These are phyloP conservation scores for Pouteria glomerata DNA, from an alignment of 148 eudicot species.

Conservation along the genomic window DNA sequence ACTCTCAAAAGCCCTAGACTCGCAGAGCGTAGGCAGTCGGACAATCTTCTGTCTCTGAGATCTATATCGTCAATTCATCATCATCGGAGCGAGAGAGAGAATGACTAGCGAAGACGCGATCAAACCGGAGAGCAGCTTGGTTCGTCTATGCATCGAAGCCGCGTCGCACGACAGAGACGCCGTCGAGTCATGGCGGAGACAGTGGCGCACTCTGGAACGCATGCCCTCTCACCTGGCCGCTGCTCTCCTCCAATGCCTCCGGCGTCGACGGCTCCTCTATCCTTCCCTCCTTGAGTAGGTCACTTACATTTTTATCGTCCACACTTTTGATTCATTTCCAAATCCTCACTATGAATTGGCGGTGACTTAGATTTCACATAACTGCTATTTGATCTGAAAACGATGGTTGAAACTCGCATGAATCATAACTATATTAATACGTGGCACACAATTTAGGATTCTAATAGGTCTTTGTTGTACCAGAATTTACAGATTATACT, in stretches of 20 bases:
- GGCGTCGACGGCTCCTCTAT: constrained; percentile 61
- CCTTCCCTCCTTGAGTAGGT: constrained; percentile 83
- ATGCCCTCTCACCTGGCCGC: constrained; percentile 67
- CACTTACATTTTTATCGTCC: not conserved
- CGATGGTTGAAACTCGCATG: not conserved
- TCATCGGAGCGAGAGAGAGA: not conserved
- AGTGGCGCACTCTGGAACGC: constrained; percentile 73
- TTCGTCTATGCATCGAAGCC: constrained; percentile 51
- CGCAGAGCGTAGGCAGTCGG: too few relatives aligned
- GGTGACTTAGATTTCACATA: not conserved
- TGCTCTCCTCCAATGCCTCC: constrained; percentile 64
- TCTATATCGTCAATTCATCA: too few relatives aligned
- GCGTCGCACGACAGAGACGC: constrained; percentile 48
- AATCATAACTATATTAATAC: not conserved
- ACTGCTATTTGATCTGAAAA: not conserved
- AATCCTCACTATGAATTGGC: not conserved
- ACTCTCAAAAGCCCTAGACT: too few relatives aligned
- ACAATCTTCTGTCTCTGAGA: too few relatives aligned
- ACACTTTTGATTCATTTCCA: not conserved
- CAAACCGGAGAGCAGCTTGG: constrained; percentile 36
- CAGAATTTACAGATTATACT: not conserved
- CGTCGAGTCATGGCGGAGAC: constrained; percentile 77
- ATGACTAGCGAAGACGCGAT: constrained; percentile 14
- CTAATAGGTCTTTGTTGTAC: constrained; percentile 2
- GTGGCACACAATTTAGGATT: not conserved